These are phyloP conservation scores for Drosera spatulata DNA, from an alignment of 179 eudicot genomes.

Conservation along the genomic window DNA sequence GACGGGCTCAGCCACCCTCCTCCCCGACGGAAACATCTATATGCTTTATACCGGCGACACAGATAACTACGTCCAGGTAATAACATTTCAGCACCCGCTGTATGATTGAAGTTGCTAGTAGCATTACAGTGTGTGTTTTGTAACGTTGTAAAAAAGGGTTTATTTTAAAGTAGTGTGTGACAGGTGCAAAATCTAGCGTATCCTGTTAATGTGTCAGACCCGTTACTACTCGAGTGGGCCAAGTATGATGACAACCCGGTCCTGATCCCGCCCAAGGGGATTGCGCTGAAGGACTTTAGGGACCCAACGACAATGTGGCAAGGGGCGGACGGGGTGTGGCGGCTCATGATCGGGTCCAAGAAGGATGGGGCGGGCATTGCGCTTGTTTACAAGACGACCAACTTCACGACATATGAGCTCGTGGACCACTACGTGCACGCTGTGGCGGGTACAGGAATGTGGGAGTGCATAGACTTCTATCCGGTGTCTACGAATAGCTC, in stretches of 20 bases:
- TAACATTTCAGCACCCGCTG: background rate
- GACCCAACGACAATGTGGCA: conserved; percentile 84
- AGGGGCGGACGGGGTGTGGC: conserved; percentile 55
- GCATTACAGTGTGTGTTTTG: too few species aligned
- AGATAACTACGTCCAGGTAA: conserved; percentile 31
- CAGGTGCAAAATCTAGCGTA: conserved; percentile 74
- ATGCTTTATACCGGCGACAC: conserved; percentile 83
- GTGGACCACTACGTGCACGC: conserved; percentile 42
- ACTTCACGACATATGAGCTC: conserved; percentile 46
- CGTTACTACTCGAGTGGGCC: conserved; percentile 82
- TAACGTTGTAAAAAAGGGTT: too few species aligned
- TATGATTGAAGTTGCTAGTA: too few species aligned
- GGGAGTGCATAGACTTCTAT: conserved; percentile 93
- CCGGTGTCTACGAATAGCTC: conserved; percentile 41
- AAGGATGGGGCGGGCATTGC: conserved; percentile 48
- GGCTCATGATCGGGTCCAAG: conserved; percentile 65
- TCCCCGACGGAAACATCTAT: conserved; percentile 57
- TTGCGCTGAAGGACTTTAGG: conserved; percentile 44
- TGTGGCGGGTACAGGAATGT: conserved; percentile 86
- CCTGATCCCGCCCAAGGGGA: conserved; percentile 72
- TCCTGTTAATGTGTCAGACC: conserved; percentile 80
- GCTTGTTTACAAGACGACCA: conserved; percentile 46
- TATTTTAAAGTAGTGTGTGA: too few species aligned
- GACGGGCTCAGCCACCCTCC: conserved; percentile 87
- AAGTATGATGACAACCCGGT: conserved; percentile 70